phyloP scores from a whole-genome alignment of 2,329 filamentous ascomycete species.

The Chrysoporthe cubensis region DNA sequence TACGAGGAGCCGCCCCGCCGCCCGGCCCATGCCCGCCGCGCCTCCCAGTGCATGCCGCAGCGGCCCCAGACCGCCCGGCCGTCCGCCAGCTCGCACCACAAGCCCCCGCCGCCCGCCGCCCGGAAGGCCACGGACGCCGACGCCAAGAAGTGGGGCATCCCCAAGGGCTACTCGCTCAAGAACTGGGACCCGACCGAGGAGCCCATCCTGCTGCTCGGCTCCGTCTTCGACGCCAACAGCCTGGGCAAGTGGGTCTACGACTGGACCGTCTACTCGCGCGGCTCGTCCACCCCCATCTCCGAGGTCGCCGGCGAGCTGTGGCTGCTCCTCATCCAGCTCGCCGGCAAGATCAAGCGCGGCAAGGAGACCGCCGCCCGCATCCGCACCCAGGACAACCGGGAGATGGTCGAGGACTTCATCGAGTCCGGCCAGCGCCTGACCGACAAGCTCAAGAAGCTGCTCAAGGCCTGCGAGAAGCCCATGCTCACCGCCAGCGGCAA shows the following conservation, averaged over 20 bases:
- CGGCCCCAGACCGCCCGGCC: conserved; percentile 58
- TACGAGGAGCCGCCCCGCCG: conserved; percentile 46
- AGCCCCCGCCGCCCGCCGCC: conserved; percentile 41
- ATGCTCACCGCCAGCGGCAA: conserved; percentile 92
- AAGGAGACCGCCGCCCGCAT: conserved; percentile 78
- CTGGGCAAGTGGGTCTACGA: conserved; percentile 99
- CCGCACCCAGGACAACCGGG: conserved; percentile 71
- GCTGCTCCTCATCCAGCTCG: conserved; percentile 91
- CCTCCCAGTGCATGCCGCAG: conserved; percentile 54
- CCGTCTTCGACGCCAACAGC: conserved; percentile 96
- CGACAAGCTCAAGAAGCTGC: conserved; percentile 79
- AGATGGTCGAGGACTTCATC: conserved; percentile 89
- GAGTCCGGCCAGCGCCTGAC: conserved; percentile 85
- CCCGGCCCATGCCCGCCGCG: conserved; percentile 49
- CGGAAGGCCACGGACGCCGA: conserved; percentile 61
- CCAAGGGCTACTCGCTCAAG: conserved; percentile 89
- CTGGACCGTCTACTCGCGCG: conserved; percentile 94
- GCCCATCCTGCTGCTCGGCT: conserved; percentile 91
- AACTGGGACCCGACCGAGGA: conserved; percentile 97
- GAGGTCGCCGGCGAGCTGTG: conserved; percentile 94
- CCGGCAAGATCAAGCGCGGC: conserved; percentile 90
- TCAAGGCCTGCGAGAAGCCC: conserved; percentile 89
- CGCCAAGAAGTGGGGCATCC: conserved; percentile 72
- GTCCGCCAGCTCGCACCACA: conserved; percentile 42
- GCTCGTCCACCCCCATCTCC: conserved; percentile 78